These are phyloP conservation scores for Aristolochia californica DNA, from an alignment of 164 flowering plant genomes.

Conservation along the genomic window DNA sequence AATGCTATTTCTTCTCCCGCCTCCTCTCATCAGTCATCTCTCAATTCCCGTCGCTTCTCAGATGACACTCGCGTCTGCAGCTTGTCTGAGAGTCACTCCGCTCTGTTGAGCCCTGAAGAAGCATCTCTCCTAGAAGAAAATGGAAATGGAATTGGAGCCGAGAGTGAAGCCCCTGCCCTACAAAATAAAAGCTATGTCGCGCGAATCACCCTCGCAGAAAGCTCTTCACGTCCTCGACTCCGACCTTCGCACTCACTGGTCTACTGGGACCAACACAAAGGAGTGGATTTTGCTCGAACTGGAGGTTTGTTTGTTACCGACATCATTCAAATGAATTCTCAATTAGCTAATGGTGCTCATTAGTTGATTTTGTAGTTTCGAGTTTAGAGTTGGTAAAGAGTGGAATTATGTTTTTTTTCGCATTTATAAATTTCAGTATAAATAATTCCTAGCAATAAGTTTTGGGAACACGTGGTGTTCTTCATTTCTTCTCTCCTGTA, in stretches of 20 bases:
- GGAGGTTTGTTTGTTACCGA: conserved; percentile 30
- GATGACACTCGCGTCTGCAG: too few relatives aligned
- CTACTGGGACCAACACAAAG: conserved; percentile 85
- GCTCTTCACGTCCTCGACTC: conserved; percentile 64
- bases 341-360: neutral
- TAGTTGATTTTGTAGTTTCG: neutral
- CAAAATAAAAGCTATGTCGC: conserved; percentile 71
- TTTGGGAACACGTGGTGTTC: too few relatives aligned
- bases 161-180: conserved; percentile 61
- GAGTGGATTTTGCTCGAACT: conserved; percentile 94
- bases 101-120: too few relatives aligned
- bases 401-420: too few relatives aligned
- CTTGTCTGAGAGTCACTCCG: too few relatives aligned
- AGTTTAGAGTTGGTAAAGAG: neutral
- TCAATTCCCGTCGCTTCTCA: too few relatives aligned
- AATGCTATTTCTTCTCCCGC: too few relatives aligned
- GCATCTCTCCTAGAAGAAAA: conserved; percentile 3
- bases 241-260: conserved; percentile 93
- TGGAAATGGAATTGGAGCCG: conserved; percentile 82
- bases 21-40: too few relatives aligned
- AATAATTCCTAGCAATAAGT: too few relatives aligned
- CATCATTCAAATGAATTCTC: neutral
- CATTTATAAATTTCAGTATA: too few relatives aligned
- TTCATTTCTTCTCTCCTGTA: too few relatives aligned
- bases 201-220: conserved; percentile 81